A percentile compares a stretch with the other conserved stretches of the same genome.
Evolutionary conservation across 495 filamentous ascomycete genomes (phyloP).

Genomic region (Jackrogersella minutella): DNA sequence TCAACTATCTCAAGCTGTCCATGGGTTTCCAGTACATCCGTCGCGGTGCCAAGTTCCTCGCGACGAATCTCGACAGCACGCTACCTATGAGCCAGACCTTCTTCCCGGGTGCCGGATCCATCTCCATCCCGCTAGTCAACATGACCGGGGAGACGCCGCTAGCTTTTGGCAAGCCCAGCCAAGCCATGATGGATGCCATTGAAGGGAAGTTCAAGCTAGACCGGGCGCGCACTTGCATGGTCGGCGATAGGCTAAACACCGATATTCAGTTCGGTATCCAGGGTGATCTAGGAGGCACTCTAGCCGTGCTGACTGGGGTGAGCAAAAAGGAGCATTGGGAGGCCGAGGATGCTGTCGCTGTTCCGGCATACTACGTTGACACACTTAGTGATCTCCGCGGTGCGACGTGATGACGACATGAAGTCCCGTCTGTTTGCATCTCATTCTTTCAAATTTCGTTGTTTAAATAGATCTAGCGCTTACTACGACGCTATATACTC

Average conservation of each 20-base stretch:
- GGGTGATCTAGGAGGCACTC: slow-evolving; percentile 86
- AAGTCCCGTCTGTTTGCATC: background rate
- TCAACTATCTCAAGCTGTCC: slow-evolving; percentile 92
- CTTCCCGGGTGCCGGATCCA: slow-evolving; percentile 90
- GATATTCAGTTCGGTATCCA: slow-evolving; percentile 96
- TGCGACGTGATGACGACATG: slow-evolving; percentile 27
- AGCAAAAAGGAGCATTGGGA: slow-evolving; percentile 82
- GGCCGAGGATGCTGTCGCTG: slow-evolving; percentile 63
- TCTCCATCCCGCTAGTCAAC: slow-evolving; percentile 78
- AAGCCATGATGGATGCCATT: slow-evolving; percentile 99
- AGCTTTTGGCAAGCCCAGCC: slow-evolving; percentile 90
- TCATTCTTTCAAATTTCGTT: background rate
- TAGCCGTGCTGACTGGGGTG: slow-evolving; percentile 92
- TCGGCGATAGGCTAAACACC: slow-evolving; percentile 92
- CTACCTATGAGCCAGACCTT: slow-evolving; percentile 79
- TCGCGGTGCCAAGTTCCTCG: slow-evolving; percentile 86
- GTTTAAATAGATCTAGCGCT: slow-evolving; percentile 8
- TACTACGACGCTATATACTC: background rate
- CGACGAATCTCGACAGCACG: slow-evolving; percentile 90
- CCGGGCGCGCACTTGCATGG: slow-evolving; percentile 87
- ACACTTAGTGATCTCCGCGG: slow-evolving; percentile 76
- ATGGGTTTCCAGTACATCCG: slow-evolving; percentile 85
- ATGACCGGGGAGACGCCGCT: slow-evolving; percentile 75
- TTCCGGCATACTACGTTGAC: slow-evolving; percentile 83
- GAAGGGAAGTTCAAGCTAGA: slow-evolving; percentile 95